Evolutionary conservation across 2,329 filamentous ascomycete species (phyloP), one percentile per base, ranked within the genome.

Genomic region (Fusarium sp.): DNA sequence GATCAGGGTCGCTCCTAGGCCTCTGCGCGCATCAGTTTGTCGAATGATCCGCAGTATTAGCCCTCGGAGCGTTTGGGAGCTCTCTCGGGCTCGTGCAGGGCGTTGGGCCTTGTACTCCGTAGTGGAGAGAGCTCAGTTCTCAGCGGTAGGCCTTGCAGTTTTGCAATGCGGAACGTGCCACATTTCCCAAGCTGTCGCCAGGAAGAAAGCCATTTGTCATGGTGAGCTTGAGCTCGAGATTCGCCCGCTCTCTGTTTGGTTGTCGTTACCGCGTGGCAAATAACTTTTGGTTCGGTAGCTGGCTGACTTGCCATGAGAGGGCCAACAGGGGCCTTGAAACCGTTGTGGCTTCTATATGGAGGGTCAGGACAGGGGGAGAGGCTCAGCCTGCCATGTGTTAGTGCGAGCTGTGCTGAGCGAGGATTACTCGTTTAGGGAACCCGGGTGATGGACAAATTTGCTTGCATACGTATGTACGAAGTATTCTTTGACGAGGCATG

Each of bases 391-490:
- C 68, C 54, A 47, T 38, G 32, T 33, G 60, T 60, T 47, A 70
- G 61, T 54, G 61, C 40, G 38, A 52, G 60, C 12, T 25, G 38
- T 68, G 17, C 32, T 69, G 65, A 63, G 30, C 37, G 59, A 74
- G 76, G 70, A 27, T 74, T 79, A 76, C 77, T 72, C 27, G 33
- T 70, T 78, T 70, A 20, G 75, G 77, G 30, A 79, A 78, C 65
- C 77, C 76, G 77, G 63, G 20, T 66, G 40, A 69, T 66, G 40
- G 52, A 22, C 50, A 50, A 65, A 57, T 32, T 14, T 61, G 40
- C 37, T 30, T 33, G 43, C 43, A 17, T 58, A 37, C 37, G 56
- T 54, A 30, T 30, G 65, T 27, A 58, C 22, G 6, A n/a, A 27
- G 56, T 38, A 25, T 40, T 54, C 47, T 54, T 54, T 32, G 27